A percentile compares a stretch with the other conserved stretches of the same genome.
phyloP scores from a whole-genome alignment of 306 rosid species.

The Argentina anserina region DNA sequence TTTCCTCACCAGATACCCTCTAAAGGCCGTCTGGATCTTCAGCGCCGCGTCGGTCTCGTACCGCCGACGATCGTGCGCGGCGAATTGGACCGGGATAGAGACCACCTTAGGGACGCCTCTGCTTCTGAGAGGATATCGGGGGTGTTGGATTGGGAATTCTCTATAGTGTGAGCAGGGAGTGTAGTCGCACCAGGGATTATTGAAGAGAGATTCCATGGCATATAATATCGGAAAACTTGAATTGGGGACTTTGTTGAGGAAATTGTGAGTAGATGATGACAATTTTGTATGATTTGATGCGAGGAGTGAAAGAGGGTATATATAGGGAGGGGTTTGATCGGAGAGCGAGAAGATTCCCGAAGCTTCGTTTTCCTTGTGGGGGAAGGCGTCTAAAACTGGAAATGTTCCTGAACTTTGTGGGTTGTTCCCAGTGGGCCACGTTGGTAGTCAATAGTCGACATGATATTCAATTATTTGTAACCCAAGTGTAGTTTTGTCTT shows the following conservation, averaged over 20 bases:
- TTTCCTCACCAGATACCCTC: constrained; percentile 62
- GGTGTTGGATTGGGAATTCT: constrained; percentile 18
- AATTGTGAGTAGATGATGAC: background rate
- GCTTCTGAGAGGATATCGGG: constrained; percentile 5
- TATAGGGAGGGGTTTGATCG: constrained; percentile 6
- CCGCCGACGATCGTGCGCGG: no score
- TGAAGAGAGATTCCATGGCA: constrained; percentile 27
- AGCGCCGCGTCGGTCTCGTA: constrained; percentile 57
- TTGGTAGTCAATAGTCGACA: background rate
- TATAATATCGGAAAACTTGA: background rate
- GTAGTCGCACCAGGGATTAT: constrained; percentile 20
- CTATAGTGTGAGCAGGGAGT: no score
- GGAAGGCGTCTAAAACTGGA: background rate
- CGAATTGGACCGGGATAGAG: no score
- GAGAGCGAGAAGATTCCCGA: constrained; percentile 39
- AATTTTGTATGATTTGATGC: background rate
- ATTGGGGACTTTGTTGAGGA: background rate
- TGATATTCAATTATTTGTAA: no score
- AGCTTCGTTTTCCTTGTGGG: constrained; percentile 17
- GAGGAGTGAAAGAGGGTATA: background rate
- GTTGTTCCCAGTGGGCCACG: constrained; percentile 2
- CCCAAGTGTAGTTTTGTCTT: no score
- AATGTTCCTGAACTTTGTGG: constrained; percentile 19
- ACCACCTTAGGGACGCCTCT: constrained; percentile 13
- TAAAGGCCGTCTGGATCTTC: constrained; percentile 55